These are phyloP conservation scores for Arthrobotrys sphaeroides DNA, from an alignment of 2,329 filamentous ascomycete genomes.

Conservation along the genomic window DNA sequence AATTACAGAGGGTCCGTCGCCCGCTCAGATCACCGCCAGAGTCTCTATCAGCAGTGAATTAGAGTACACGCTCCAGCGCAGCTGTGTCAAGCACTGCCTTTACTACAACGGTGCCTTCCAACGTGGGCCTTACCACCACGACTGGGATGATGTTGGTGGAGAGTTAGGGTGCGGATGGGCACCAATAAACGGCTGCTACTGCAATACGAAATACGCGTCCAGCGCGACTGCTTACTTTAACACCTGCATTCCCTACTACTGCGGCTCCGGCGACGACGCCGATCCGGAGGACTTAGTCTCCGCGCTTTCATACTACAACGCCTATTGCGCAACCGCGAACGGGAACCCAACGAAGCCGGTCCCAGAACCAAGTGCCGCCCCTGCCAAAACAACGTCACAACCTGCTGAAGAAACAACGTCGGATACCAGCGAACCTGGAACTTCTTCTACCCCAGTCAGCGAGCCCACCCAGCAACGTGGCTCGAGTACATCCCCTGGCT, in stretches of 20 bases:
- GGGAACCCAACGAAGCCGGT: constrained; percentile 49
- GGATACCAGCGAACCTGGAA: neutral
- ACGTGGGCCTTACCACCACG: constrained; percentile 53
- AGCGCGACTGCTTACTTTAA: constrained; percentile 57
- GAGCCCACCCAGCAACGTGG: neutral
- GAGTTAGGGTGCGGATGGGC: constrained; percentile 56
- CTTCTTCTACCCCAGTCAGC: neutral
- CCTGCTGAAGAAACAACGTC: neutral
- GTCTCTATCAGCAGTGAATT: neutral
- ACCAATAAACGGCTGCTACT: constrained; percentile 58
- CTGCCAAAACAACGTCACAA: constrained; percentile 9
- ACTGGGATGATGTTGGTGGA: constrained; percentile 57
- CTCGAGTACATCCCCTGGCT: neutral
- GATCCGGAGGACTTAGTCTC: constrained; percentile 55
- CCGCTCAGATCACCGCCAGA: neutral
- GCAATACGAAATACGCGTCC: constrained; percentile 55
- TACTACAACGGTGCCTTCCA: constrained; percentile 55
- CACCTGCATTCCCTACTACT: constrained; percentile 56
- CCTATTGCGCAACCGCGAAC: constrained; percentile 58
- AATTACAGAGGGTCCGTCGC: neutral
- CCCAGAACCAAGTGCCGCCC: constrained; percentile 15
- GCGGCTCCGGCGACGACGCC: constrained; percentile 41
- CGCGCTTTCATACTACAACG: constrained; percentile 56
- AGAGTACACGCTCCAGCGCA: constrained; percentile 44
- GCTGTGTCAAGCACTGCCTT: constrained; percentile 57